These are phyloP conservation scores for Melanogaster broomeanus DNA, from an alignment of 768 basidiomycete species.

Conservation along the genomic window DNA sequence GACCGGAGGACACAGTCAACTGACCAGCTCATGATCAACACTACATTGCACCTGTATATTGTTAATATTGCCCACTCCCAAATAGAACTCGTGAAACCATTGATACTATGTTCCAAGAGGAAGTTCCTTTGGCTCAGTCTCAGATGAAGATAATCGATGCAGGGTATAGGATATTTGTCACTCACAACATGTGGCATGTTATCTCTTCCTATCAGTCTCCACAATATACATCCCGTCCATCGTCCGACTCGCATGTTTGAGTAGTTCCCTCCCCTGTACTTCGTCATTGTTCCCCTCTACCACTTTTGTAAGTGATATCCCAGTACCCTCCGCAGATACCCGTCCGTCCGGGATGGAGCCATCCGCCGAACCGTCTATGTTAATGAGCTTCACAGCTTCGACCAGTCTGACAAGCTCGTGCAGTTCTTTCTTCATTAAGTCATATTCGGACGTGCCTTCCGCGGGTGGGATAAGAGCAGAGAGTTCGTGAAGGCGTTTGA, in stretches of 20 bases:
- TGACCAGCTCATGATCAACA: constrained; percentile 28
- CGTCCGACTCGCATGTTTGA: constrained; percentile 52
- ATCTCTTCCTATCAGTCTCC: constrained; percentile 41
- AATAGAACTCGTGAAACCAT: neutral
- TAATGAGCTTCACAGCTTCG: constrained; percentile 75
- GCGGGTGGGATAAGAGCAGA: constrained; percentile 72
- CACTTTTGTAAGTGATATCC: constrained; percentile 29
- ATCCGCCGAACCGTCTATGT: constrained; percentile 32
- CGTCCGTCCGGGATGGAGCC: constrained; percentile 40
- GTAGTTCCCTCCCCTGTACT: constrained; percentile 44
- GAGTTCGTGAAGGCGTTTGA: constrained; percentile 67
- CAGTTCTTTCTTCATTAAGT: constrained; percentile 54
- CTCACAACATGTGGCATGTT: constrained; percentile 6
- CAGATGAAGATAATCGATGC: neutral
- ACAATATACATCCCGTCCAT: constrained; percentile 61
- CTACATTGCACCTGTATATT: neutral
- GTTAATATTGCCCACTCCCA: constrained; percentile 7
- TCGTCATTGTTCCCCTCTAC: constrained; percentile 18
- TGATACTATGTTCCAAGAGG: neutral
- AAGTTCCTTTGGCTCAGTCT: neutral
- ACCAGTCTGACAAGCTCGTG: constrained; percentile 76
- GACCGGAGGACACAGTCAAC: constrained; percentile 79
- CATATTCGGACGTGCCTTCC: constrained; percentile 55
- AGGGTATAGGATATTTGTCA: neutral
- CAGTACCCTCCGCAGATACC: constrained; percentile 42